Conservation (phyloP, 805 yeast genomes). For the Nakazawaea holstii region DNA sequence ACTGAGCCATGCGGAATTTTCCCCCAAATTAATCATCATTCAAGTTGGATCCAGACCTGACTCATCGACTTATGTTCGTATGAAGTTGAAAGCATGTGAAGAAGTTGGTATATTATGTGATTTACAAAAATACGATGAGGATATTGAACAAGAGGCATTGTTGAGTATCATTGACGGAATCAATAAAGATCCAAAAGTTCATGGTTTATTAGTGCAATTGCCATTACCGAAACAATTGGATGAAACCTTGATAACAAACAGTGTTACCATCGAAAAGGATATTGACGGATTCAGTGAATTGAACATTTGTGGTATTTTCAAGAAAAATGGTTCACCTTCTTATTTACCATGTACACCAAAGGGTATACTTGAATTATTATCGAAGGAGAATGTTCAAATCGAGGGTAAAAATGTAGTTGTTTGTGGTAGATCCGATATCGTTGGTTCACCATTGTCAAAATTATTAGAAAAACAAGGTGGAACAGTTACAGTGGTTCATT, state of each 20-base stretch:
- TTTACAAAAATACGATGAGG: slow-evolving; percentile 53
- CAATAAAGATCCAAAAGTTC: slow-evolving; percentile 55
- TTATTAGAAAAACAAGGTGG: slow-evolving; percentile 67
- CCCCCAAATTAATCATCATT: slow-evolving; percentile 62
- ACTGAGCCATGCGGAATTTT: slow-evolving; percentile 44
- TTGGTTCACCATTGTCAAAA: slow-evolving; percentile 75
- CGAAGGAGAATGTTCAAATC: slow-evolving; percentile 48
- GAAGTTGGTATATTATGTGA: slow-evolving; percentile 63
- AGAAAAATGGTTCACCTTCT: slow-evolving; percentile 64
- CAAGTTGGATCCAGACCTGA: slow-evolving; percentile 79
- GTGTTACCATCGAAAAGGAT: slow-evolving; percentile 64
- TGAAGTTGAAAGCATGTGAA: slow-evolving; percentile 73
- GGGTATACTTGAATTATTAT: slow-evolving; percentile 65
- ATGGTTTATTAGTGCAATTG: slow-evolving; percentile 71
- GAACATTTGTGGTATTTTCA: slow-evolving; percentile 73
- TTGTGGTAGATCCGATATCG: slow-evolving; percentile 81
- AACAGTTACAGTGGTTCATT: slow-evolving; percentile 72
- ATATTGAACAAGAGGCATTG: slow-evolving; percentile 50
- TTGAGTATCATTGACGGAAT: slow-evolving; percentile 47
- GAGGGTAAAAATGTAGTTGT: slow-evolving; percentile 76
- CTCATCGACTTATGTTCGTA: slow-evolving; percentile 74
- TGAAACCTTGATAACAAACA: slow-evolving; percentile 61
- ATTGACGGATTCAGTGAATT: slow-evolving; percentile 80
- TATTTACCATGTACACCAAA: slow-evolving; percentile 83
- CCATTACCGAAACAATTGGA: slow-evolving; percentile 71